Evolutionary conservation across 2,329 filamentous ascomycete species (phyloP).

Genomic region (Talaromyces marneffei): DNA sequence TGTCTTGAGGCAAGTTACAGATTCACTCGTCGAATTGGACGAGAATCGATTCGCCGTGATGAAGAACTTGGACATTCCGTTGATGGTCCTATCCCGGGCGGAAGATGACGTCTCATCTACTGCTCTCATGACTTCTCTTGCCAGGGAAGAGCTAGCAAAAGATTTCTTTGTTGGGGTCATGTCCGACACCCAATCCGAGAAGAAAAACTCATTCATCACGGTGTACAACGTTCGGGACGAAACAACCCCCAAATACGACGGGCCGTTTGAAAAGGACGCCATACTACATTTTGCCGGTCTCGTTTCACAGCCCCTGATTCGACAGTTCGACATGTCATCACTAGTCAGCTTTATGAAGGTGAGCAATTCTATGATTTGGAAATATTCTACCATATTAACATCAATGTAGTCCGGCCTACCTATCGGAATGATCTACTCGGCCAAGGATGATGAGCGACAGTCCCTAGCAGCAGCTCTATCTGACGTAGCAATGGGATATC

Average conservation of each 20-base stretch:
- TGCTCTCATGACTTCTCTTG: background rate
- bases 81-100: background rate
- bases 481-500: slow-evolving; percentile 1
- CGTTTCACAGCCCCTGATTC: slow-evolving; percentile 1
- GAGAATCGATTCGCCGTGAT: slow-evolving; percentile 5
- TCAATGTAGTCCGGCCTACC: slow-evolving; percentile 6
- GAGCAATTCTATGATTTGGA: background rate
- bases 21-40: background rate
- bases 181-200: background rate
- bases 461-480: background rate
- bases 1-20: slow-evolving; percentile 6
- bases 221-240: slow-evolving; percentile 7
- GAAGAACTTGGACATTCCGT: slow-evolving; percentile 1
- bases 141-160: slow-evolving; percentile 1
- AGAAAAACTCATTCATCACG: background rate
- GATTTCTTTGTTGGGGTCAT: slow-evolving; percentile 8
- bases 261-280: background rate
- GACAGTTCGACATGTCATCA: slow-evolving; percentile 2
- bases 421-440: slow-evolving; percentile 3
- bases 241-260: slow-evolving; percentile 5
- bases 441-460: slow-evolving; percentile 6
- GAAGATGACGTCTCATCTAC: background rate
- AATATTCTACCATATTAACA: background rate
- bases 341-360: slow-evolving; percentile 11
- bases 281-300: slow-evolving; percentile 4